Evolutionary conservation across 805 yeast genomes (phyloP).

Genomic region (Metschnikowia cerradonensis): DNA sequence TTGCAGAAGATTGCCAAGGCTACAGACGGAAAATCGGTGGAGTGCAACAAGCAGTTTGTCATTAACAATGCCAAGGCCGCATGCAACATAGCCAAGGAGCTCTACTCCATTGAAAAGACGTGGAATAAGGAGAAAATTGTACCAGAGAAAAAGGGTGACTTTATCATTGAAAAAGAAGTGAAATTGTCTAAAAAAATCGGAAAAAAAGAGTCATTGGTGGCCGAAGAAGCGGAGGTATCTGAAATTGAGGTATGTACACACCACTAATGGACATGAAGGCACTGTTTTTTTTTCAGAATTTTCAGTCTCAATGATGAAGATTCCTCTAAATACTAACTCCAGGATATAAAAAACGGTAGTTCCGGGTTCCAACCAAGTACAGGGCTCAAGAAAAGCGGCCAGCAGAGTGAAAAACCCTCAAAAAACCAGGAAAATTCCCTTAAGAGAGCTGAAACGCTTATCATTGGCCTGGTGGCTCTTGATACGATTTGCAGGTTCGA

Average conservation of each 20-base stretch:
- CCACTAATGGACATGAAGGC: too few species aligned
- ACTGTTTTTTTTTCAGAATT: too few species aligned
- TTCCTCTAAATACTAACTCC: background rate
- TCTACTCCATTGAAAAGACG: constrained; percentile 17
- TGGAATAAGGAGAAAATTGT: too few species aligned
- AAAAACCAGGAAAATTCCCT: background rate
- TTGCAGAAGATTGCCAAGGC: constrained; percentile 57
- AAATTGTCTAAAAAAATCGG: too few species aligned
- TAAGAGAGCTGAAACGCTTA: constrained; percentile 30
- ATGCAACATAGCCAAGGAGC: constrained; percentile 57
- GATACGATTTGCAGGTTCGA: constrained; percentile 60
- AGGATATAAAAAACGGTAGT: background rate
- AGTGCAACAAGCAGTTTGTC: constrained; percentile 71
- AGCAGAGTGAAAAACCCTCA: background rate
- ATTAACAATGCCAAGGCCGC: constrained; percentile 71
- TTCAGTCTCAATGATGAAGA: too few species aligned
- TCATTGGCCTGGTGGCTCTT: constrained; percentile 74
- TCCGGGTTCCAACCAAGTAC: background rate
- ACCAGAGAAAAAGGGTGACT: too few species aligned
- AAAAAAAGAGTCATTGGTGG: too few species aligned
- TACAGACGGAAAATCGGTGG: constrained; percentile 69
- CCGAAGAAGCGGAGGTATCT: too few species aligned
- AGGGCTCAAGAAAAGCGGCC: background rate
- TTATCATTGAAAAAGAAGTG: too few species aligned
- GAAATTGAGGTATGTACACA: constrained; percentile 1